Evolutionary conservation across 73 alveolate species (phyloP).

Genomic region (Urostyla sp.): DNA sequence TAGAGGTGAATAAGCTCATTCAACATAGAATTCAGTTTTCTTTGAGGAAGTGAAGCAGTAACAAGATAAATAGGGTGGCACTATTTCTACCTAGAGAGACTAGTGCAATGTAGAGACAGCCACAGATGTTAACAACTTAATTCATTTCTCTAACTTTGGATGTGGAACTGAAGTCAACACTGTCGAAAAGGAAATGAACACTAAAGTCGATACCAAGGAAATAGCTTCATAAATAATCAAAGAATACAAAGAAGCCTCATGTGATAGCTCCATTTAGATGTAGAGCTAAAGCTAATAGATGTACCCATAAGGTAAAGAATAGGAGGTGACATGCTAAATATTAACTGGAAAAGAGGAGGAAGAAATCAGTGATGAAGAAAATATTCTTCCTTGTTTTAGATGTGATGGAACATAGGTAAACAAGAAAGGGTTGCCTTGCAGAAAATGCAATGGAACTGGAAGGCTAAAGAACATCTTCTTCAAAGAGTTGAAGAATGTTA

Average conservation of each 20-base stretch:
- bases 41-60: constrained; percentile 10
- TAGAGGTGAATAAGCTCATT: constrained; percentile 35
- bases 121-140: constrained; percentile 49
- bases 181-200: constrained; percentile 59
- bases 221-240: constrained; percentile 36
- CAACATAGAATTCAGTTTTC: constrained; percentile 8
- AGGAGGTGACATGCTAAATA: constrained; percentile 46
- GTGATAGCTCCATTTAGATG: constrained; percentile 42
- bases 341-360: constrained; percentile 20
- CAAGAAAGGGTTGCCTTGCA: constrained; percentile 60
- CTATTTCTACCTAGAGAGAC: background rate
- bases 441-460: constrained; percentile 62
- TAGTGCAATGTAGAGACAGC: constrained; percentile 4
- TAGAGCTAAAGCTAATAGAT: constrained; percentile 35
- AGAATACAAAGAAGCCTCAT: constrained; percentile 41
- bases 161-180: constrained; percentile 30
- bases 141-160: background rate
- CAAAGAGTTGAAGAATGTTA: constrained; percentile 31
- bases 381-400: constrained; percentile 49
- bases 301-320: constrained; percentile 12
- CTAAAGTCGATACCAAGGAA: constrained; percentile 54
- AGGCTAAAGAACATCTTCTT: constrained; percentile 43
- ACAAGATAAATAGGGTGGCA: background rate
- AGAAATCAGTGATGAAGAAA: constrained; percentile 23
- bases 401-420: constrained; percentile 61